Evolutionary conservation across 2,329 filamentous ascomycete species (phyloP), one percentile per base, ranked within the genome.

Genomic region (Alternaria sp.): DNA sequence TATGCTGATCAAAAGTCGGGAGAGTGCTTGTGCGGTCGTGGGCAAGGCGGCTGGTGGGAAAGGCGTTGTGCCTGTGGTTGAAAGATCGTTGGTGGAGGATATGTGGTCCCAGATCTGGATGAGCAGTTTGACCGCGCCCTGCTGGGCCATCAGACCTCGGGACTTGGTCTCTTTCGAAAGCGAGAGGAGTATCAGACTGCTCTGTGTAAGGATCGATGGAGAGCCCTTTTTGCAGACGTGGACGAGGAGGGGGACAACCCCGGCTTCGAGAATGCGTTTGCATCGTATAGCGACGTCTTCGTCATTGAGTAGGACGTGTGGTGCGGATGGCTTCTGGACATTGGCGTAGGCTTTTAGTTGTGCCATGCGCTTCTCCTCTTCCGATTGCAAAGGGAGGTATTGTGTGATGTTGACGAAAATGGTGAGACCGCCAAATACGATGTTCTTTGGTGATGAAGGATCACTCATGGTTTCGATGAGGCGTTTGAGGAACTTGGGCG

Each of bases 291-390:
- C 84, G 34, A 96, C 93, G 66, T 91, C 88, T 2, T 89, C 84
- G 58, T 96, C 89, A 62, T 93, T 87, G 58, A 95, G 89, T 0
- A 96, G 82, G 7, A 88, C 87, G 72, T 94, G 88, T 0, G 86
- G 82, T 3, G 84, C 81, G 0, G 83, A 75, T 2, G 81, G 78
- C 71, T 92, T 93, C 5, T 89, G 89, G 0, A 93, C 91, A 74
- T 96, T 92, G 14, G 95, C 95, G 71, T 98, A 99, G 2, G 93
- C 92, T 81, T 96, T 97, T 44, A 99, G 86, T 76, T 99, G 92
- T 6, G 87, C 87, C 81, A 99, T 92, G 73, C 92, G 93, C 81
- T 94, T 95, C 71, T 97, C 91, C 78, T 99, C 95, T 64, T 97
- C 94, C 0, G 92, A 90, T 41, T 94, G 83, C 7, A 83, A 83